Conservation (phyloP, 306 rosid genomes). For the Fragaria iinumae region DNA sequence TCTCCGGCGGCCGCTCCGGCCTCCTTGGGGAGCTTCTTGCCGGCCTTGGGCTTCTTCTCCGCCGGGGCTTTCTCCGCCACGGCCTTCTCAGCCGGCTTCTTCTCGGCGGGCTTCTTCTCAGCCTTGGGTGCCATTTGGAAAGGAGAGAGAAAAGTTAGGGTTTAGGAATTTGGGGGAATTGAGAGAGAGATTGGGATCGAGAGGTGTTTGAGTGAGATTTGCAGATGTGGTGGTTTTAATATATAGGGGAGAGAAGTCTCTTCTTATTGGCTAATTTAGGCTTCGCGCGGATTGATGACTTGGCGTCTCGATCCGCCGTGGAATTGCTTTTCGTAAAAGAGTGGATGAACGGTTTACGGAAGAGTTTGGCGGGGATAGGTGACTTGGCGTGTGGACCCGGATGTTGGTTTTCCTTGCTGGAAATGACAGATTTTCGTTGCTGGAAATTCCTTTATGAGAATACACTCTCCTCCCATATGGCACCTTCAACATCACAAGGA, state of each 20-base stretch:
- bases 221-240: background rate
- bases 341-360: background rate
- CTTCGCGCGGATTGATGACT: constrained; percentile 35
- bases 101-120: constrained; percentile 43
- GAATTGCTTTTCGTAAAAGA: background rate
- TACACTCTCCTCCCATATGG: no score
- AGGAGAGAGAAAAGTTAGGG: fast-evolving
- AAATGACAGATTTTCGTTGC: no score
- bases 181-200: background rate
- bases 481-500: no score
- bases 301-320: background rate
- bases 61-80: constrained; percentile 68
- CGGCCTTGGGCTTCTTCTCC: constrained; percentile 75
- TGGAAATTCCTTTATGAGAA: no score
- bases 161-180: background rate
- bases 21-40: constrained; percentile 73
- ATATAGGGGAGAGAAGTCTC: constrained; percentile 15
- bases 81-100: constrained; percentile 62
- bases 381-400: background rate
- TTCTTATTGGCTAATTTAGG: constrained; percentile 13
- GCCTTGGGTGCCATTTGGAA: constrained; percentile 26
- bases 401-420: background rate
- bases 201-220: background rate
- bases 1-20: constrained; percentile 51
- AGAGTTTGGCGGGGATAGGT: background rate